Evolutionary conservation across 179 eudicot species (phyloP).

Genomic region (Corrigiola litoralis): DNA sequence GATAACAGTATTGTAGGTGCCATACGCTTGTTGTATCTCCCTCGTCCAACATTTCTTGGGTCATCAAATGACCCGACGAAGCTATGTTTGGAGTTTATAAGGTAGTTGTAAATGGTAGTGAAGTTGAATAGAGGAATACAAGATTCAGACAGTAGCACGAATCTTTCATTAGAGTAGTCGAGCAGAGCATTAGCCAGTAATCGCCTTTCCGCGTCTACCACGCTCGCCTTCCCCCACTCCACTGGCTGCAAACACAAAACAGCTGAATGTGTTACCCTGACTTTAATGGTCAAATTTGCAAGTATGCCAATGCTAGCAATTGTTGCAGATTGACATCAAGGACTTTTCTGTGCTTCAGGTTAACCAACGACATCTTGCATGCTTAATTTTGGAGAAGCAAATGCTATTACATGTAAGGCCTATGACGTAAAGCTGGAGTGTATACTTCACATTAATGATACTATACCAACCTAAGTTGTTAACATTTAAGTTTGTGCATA

Average conservation of each 20-base stretch:
- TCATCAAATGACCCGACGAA: constrained; percentile 54
- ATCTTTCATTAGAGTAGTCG: constrained; percentile 61
- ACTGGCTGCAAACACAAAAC: constrained; percentile 55
- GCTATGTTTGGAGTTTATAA: constrained; percentile 45
- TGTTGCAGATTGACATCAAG: too few species aligned
- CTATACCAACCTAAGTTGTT: too few species aligned
- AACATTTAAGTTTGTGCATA: too few species aligned
- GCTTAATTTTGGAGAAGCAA: too few species aligned
- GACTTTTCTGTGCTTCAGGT: too few species aligned
- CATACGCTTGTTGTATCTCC: constrained; percentile 53
- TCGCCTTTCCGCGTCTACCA: constrained; percentile 58
- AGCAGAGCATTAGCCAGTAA: constrained; percentile 65
- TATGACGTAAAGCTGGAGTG: too few species aligned
- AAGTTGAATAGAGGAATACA: constrained; percentile 72
- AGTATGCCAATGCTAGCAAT: too few species aligned
- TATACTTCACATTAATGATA: too few species aligned
- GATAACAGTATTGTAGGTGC: constrained; percentile 34
- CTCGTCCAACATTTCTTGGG: constrained; percentile 39
- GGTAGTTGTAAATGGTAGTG: constrained; percentile 44
- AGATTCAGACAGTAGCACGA: constrained; percentile 54
- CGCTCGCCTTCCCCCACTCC: constrained; percentile 59
- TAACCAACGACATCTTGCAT: too few species aligned
- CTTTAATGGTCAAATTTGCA: too few species aligned
- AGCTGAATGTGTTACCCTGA: too few species aligned
- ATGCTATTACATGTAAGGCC: too few species aligned